A percentile compares a stretch with the other conserved stretches of the same genome.
These are phyloP conservation scores for Physcia stellaris DNA, from an alignment of 495 filamentous ascomycete species.

Conservation along the genomic window DNA sequence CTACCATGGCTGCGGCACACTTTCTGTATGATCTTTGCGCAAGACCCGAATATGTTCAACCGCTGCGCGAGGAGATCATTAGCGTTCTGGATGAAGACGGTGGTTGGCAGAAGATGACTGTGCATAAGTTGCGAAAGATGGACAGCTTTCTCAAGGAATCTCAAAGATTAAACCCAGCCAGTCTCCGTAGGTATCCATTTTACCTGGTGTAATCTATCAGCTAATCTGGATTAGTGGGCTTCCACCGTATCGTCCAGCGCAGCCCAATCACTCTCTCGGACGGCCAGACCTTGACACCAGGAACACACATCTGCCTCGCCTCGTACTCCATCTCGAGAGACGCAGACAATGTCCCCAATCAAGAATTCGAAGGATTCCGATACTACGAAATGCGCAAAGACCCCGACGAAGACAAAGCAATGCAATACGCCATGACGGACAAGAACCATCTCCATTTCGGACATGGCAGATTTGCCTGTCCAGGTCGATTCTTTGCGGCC, in stretches of 20 bases:
- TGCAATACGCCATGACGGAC: conserved; percentile 31
- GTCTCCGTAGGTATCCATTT: conserved; percentile 26
- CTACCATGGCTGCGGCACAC: conserved; percentile 26
- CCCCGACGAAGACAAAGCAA: conserved; percentile 17
- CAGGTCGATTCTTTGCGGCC: conserved; percentile 43
- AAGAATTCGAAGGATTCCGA: conserved; percentile 13
- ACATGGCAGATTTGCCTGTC: conserved; percentile 34
- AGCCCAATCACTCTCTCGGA: conserved; percentile 28
- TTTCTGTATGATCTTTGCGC: conserved; percentile 28
- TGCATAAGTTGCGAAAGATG: conserved; percentile 36
- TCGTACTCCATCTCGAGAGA: conserved; percentile 13
- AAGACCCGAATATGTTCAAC: conserved; percentile 22
- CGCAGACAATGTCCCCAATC: conserved; percentile 5
- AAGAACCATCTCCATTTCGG: conserved; percentile 36
- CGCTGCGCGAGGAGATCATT: conserved; percentile 25
- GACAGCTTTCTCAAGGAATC: conserved; percentile 44
- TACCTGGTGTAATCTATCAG: background rate
- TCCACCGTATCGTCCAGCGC: too few species aligned
- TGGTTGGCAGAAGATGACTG: conserved; percentile 31
- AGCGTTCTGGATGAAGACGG: conserved; percentile 23
- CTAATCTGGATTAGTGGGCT: too few species aligned
- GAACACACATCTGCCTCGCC: conserved; percentile 14
- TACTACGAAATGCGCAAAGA: conserved; percentile 7
- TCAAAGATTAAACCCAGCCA: conserved; percentile 27
- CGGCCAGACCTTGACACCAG: conserved; percentile 26